Evolutionary conservation across 2,329 filamentous ascomycete genomes (phyloP), one percentile per base, ranked within the genome.

Genomic region (Clarireedia monteithiana): DNA sequence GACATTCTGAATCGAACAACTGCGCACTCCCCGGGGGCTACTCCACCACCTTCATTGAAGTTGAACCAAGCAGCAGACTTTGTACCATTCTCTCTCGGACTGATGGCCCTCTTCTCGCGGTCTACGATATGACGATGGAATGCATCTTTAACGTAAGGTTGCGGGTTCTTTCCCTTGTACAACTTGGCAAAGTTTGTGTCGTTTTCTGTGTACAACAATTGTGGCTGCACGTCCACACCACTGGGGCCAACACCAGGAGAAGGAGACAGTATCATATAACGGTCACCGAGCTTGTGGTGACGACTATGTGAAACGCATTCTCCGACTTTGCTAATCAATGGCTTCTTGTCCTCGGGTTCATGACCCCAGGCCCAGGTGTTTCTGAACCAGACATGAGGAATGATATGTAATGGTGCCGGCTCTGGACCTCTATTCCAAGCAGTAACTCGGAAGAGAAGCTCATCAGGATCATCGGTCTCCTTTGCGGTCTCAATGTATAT

Each of bases 341-440:
- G 94, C 73, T 95, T 96, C 70, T 85, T 84, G 50, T 87, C 82
- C 30, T 78, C 75, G 10, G 83, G 70, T 67, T 96, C 89, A 60
- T 87, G 82, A 23, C 91, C 92, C 92, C 92, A 97, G 40, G 88
- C 83, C 94, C 94, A 97, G 3, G 91, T 96, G 71, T 97, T 97
- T 62, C 92, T 84, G 76, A 96, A 97, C 90, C 91, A 96, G 52
- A 96, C 83, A 59, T 97, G 94, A 7, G 92, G 92, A 45, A 96
- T 77, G 66, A 97, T 96, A 72, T 97, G 94, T 54, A 97, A 76
- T 23, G 91, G 91, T 14, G 94, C 92, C 14, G 89, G 84, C 53
- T 96, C 89, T 6, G 90, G 88, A 15, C 94, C 92, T 64, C 94
- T 83, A 69, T 97, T 97, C 86, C 94, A 97, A 46, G 91, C 92